Evolutionary conservation across 2,329 filamentous ascomycete genomes (phyloP), one percentile per base, ranked within the genome.

Genomic region (Rhynchosporium agropyri): DNA sequence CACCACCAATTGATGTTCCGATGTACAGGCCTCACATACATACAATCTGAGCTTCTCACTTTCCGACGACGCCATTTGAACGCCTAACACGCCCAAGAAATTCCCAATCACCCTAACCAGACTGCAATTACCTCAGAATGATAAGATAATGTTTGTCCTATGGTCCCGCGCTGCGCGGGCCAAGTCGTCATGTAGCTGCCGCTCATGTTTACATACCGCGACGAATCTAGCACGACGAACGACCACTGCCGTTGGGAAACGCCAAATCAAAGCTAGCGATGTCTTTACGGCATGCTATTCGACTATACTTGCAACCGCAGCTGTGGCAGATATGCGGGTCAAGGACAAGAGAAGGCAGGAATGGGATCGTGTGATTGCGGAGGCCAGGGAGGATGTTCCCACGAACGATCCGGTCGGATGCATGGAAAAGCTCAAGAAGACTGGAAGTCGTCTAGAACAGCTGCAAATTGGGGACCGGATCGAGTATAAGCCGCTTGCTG

Each of bases 251-350:
- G 76, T 80, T 38, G 74, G 80, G 58, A 80, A 79, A 70, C 81
- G 82, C 60, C 81, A 81, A 67, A 74, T 81, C 49, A 79, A 79
- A 46, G 74, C 80, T 70, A 76, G 81, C 75, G 78, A 86, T 76
- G 67, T 87, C 64, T 80, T 88, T 72, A 90, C 88, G 29, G 84
- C 88, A 45, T 84, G 83, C 73, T 91, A 90, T 71, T 88, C 88
- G 31, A 84, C 86, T 40, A 82, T 89, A 60, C 83, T 90, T 70
- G 87, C 85, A 4, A 84, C 85, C 2, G 88, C 87, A 1, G 82
- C 87, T 10, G 77, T 89, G 3, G 77, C 84, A 36, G 89, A 92
- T 73, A 83, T 84, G 5, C 78, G 79, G 33, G 74, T 77, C 36
- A 90, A 91, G 72, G 79, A 84, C 60, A 77, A 79, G 46, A 79